A percentile compares a stretch with the other conserved stretches of the same genome.
These are phyloP conservation scores for Podospora sp. DNA, from an alignment of 495 filamentous ascomycete genomes.

Conservation along the genomic window DNA sequence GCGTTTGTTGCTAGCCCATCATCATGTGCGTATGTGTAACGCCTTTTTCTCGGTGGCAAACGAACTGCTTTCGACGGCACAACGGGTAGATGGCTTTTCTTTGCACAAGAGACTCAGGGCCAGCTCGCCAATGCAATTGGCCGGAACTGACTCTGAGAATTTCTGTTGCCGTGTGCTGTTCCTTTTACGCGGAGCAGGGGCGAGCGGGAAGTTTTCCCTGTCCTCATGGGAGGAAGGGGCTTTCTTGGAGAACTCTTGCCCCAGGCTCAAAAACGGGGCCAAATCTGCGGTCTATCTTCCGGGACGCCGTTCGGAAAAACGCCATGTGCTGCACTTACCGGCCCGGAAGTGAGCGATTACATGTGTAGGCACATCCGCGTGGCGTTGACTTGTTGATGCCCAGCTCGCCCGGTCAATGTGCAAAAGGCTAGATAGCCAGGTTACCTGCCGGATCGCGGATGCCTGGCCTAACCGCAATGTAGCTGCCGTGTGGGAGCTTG, in stretches of 20 bases:
- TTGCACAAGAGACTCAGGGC: neutral
- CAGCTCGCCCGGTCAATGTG: neutral
- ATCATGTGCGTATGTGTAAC: neutral
- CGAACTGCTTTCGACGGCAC: neutral
- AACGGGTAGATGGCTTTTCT: neutral
- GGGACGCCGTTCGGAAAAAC: neutral
- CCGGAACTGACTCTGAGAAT: neutral
- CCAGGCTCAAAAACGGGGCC: neutral
- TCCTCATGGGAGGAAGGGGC: neutral
- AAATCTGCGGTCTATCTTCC: neutral
- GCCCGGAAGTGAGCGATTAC: neutral
- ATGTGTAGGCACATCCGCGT: neutral
- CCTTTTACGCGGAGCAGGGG: neutral
- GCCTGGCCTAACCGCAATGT: neutral
- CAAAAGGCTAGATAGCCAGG: neutral
- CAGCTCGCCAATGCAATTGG: neutral
- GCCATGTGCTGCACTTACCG: neutral
- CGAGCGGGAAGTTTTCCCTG: neutral
- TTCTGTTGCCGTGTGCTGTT: neutral
- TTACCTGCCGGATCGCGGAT: neutral
- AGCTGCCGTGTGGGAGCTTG: neutral
- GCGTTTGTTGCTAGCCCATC: neutral
- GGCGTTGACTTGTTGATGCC: neutral
- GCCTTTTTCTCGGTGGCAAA: neutral
- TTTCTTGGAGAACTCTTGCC: neutral